These are phyloP conservation scores for Pythium guiyangense DNA, from an alignment of 352 stramenopile species.

Conservation along the genomic window DNA sequence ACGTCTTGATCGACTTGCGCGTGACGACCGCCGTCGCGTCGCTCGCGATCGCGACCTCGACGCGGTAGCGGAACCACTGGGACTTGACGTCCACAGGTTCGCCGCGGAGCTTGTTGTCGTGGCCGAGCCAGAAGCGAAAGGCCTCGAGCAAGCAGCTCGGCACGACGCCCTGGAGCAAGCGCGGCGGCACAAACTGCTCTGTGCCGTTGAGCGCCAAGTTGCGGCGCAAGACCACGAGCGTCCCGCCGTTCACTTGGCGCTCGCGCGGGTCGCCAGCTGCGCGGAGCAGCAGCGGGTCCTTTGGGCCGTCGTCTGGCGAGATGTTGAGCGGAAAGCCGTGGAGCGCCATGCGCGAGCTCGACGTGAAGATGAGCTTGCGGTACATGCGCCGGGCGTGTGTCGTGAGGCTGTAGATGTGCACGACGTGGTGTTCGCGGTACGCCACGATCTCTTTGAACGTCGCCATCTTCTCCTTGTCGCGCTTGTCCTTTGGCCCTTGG, in stretches of 20 bases:
- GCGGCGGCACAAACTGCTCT: conserved; percentile 88
- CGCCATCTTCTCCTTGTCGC: conserved; percentile 64
- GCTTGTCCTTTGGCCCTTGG: conserved; percentile 64
- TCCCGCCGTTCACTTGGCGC: conserved; percentile 57
- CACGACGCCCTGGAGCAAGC: conserved; percentile 93
- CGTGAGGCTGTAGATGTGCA: conserved; percentile 97
- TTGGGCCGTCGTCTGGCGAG: conserved; percentile 49
- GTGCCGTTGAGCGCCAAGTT: conserved; percentile 60
- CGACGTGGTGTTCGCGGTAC: conserved; percentile 85
- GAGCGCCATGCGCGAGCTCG: conserved; percentile 91
- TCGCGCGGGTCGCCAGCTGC: conserved; percentile 66
- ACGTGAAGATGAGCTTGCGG: conserved; percentile 96
- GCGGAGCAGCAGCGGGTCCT: conserved; percentile 54
- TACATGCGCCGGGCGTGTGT: conserved; percentile 96
- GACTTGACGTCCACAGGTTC: conserved; percentile 88
- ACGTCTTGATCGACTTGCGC: conserved; percentile 61
- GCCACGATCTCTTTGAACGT: conserved; percentile 99
- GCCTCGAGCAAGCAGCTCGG: conserved; percentile 93
- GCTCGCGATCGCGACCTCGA: conserved; percentile 62
- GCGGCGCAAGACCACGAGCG: conserved; percentile 88
- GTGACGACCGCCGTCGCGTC: conserved; percentile 42
- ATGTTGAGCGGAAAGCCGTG: conserved; percentile 87
- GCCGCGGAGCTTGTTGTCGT: conserved; percentile 93
- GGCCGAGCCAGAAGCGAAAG: conserved; percentile 97
- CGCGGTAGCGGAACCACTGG: conserved; percentile 86